These are phyloP conservation scores for Corymbia calophylla DNA, from an alignment of 441 rosid genomes.

Conservation along the genomic window DNA sequence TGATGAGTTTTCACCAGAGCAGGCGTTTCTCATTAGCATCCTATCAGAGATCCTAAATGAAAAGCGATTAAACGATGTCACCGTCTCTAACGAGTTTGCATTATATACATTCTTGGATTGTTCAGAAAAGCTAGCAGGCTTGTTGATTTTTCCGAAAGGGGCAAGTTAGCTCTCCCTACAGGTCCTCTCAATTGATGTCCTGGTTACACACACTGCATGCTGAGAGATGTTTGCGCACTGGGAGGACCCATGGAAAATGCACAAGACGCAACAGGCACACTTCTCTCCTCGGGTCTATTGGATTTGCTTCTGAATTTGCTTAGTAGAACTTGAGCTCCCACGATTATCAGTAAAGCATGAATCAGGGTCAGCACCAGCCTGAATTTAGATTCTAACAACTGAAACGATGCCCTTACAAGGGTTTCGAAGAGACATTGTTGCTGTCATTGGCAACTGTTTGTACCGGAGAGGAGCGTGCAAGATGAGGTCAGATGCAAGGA, in stretches of 20 bases:
- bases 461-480: conserved; percentile 39
- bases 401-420: conserved; percentile 67
- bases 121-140: conserved; percentile 31
- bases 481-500: conserved; percentile 51
- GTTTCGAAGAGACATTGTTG: conserved; percentile 73
- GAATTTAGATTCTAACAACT: neutral
- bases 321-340: conserved; percentile 52
- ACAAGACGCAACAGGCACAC: conserved; percentile 23
- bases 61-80: conserved; percentile 34
- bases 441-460: conserved; percentile 64
- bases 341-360: conserved; percentile 43
- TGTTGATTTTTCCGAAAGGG: conserved; percentile 25
- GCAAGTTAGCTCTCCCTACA: conserved; percentile 51
- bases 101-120: conserved; percentile 26
- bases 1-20: conserved; percentile 35
- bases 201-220: conserved; percentile 51
- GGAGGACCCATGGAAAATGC: conserved; percentile 15
- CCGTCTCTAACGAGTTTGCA: conserved; percentile 28
- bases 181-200: conserved; percentile 36
- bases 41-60: conserved; percentile 55
- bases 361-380: conserved; percentile 16
- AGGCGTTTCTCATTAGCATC: conserved; percentile 50
- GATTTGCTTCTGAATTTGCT: conserved; percentile 43
- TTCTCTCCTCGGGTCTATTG: conserved; percentile 43
- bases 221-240: conserved; percentile 54